phyloP scores from a whole-genome alignment of 2,329 filamentous ascomycete species.

The Alternaria sp. region DNA sequence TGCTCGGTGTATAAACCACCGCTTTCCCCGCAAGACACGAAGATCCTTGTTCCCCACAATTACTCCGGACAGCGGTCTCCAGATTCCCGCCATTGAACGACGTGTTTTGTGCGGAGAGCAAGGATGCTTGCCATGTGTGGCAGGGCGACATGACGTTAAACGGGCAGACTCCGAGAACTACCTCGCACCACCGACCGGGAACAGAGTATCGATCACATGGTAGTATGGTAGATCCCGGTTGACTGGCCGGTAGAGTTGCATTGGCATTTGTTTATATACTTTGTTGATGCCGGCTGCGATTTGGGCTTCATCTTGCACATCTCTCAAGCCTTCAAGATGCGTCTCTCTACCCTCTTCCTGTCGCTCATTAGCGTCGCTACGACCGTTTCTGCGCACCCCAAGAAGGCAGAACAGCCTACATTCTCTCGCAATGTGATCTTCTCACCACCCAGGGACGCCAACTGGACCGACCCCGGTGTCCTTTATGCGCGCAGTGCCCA shows the following conservation, averaged over 20 bases:
- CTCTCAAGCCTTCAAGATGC: constrained; percentile 35
- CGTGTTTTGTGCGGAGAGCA: neutral
- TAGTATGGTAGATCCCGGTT: neutral
- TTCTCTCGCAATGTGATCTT: constrained; percentile 51
- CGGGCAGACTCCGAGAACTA: constrained; percentile 5
- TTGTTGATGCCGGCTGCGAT: neutral
- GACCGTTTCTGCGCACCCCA: constrained; percentile 30
- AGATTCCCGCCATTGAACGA: constrained; percentile 17
- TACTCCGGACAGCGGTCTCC: constrained; percentile 13
- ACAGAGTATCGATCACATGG: neutral
- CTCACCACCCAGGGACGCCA: constrained; percentile 47
- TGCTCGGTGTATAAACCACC: constrained; percentile 14
- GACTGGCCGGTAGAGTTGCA: neutral
- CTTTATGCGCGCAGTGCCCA: constrained; percentile 61
- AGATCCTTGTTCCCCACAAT: constrained; percentile 8
- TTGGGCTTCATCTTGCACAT: constrained; percentile 7
- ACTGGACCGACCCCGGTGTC: constrained; percentile 56
- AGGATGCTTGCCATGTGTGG: neutral
- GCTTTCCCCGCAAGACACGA: constrained; percentile 15
- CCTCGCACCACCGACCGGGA: constrained; percentile 1
- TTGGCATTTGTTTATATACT: constrained; percentile 15
- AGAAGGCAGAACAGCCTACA: constrained; percentile 29
- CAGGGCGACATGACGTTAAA: constrained; percentile 6
- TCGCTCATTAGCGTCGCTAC: constrained; percentile 20
- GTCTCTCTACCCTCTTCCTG: constrained; percentile 34